Base-by-base conservation (phyloP, 1,284 basidiomycete genomes). In the Trichosporon sp. region DNA sequence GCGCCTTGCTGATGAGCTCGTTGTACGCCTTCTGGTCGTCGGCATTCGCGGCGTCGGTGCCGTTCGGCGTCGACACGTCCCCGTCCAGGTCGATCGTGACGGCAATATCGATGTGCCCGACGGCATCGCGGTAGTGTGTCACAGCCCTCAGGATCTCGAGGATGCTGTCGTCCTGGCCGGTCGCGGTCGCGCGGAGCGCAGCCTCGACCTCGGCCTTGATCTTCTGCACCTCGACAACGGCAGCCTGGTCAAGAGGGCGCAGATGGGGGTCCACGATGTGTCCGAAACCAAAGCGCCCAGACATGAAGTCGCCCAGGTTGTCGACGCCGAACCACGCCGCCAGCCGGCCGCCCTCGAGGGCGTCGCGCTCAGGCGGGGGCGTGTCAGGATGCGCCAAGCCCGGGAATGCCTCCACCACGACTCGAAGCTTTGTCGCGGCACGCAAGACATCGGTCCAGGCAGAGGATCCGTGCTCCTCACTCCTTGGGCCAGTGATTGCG, bases 1-100 rank as follows among this genome's bases (percentile, higher is more conserved):
- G 75, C 4, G 81, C 81, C 61, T 76, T 76, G 8, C 69, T 63
- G 7, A 84, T 81, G 2, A 84, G 76, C 61, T 79, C 77, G 26
- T 69, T 71, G 67, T 83, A 84, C 32, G 74, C 69, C 26, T 71
- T 67, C 48, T 71, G 66, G 63, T 78, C 77, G 40, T 79, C 77
- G 32, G 70, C 64, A 14, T 74, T 71, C 26, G 61, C 68, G 5
- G 69, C 56, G 32, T 67, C 66, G 3, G 68, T 63, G 10, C 67
- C 43, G 37, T 72, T 69, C 21, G 69, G 71, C 31, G 48, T n/a
- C 11, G 12, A 11, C 1, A 56, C 43, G 35, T 65, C 40, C 5
- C 81, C 80, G 66, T 85, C 84, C 19, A 84, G 74, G 74, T 85
- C 84, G 63, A 85, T 74, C 5, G 72, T 73, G n/a, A 73, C 74